phyloP scores from a whole-genome alignment of 148 eudicot genomes.

The Nyssa sinensis region DNA sequence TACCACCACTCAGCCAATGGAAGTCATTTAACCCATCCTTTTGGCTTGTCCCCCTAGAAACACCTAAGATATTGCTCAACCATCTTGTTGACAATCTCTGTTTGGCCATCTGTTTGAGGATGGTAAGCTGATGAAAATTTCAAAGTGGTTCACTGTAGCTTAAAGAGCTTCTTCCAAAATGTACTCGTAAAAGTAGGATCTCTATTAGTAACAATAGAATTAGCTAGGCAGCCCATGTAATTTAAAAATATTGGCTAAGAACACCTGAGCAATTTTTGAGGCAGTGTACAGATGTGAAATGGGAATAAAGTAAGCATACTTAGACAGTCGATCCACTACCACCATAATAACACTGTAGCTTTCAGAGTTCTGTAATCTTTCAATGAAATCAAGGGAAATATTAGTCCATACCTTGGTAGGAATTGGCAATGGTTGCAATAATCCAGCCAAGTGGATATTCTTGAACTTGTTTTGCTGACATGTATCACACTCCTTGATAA shows the following conservation, averaged over 20 bases:
- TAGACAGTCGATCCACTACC: no score
- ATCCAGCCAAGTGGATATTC: neutral
- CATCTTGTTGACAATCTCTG: neutral
- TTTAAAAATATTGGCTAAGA: neutral
- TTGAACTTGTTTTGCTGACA: no score
- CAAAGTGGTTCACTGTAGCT: neutral
- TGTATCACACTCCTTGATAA: no score
- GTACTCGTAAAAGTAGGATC: no score
- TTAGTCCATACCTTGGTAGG: neutral
- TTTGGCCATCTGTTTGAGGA: no score
- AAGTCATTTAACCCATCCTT: neutral
- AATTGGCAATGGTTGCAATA: no score
- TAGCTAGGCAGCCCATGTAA: neutral
- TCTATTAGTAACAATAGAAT: neutral
- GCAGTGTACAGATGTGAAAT: no score
- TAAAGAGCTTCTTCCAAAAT: neutral
- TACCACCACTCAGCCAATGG: slow-evolving; percentile 7
- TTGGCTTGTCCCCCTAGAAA: neutral
- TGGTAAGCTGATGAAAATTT: neutral
- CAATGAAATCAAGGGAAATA: neutral
- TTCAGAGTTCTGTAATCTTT: no score
- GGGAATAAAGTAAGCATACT: no score
- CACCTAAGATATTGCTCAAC: neutral
- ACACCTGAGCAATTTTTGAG: neutral
- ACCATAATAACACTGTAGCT: no score